Evolutionary conservation across 441 rosid species (phyloP).

Genomic region (Melastoma candidum): DNA sequence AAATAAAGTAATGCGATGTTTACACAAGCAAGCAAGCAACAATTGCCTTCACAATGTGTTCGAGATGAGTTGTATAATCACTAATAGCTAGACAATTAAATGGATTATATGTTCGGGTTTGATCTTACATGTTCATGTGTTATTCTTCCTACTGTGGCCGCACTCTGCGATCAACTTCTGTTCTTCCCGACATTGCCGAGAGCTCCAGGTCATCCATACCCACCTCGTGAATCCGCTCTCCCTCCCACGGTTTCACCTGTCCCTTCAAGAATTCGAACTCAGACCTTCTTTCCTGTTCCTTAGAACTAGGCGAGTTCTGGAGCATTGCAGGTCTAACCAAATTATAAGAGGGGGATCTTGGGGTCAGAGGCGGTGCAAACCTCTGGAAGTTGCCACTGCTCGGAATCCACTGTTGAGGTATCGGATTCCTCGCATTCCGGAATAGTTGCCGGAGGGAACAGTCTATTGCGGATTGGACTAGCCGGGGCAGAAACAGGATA

Average conservation of each 20-base stretch:
- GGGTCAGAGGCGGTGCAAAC: conserved; percentile 51
- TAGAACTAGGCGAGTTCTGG: conserved; percentile 25
- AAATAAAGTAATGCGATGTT: too few species aligned
- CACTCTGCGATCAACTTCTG: conserved; percentile 1
- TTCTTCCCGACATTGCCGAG: conserved; percentile 67
- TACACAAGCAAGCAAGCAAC: too few species aligned
- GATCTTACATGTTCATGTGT: too few species aligned
- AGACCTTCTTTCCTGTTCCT: conserved; percentile 53
- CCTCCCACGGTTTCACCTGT: conserved; percentile 97
- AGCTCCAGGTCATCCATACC: conserved; percentile 89
- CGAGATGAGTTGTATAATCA: too few species aligned
- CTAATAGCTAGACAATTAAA: too few species aligned
- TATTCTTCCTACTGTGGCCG: too few species aligned
- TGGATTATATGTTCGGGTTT: too few species aligned
- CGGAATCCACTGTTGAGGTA: conserved; percentile 84
- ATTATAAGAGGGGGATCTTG: conserved; percentile 86
- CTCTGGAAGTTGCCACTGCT: conserved; percentile 88
- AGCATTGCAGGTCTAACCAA: conserved; percentile 59
- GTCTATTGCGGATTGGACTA: conserved; percentile 79
- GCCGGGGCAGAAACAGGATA: conserved; percentile 90
- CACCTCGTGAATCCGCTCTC: conserved; percentile 95
- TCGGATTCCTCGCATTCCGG: conserved; percentile 96
- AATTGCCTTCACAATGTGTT: too few species aligned
- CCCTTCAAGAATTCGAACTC: conserved; percentile 68
- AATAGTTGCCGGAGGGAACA: conserved; percentile 78